phyloP scores from a whole-genome alignment of 257 asterid genomes.

The Leptodermis oblonga region DNA sequence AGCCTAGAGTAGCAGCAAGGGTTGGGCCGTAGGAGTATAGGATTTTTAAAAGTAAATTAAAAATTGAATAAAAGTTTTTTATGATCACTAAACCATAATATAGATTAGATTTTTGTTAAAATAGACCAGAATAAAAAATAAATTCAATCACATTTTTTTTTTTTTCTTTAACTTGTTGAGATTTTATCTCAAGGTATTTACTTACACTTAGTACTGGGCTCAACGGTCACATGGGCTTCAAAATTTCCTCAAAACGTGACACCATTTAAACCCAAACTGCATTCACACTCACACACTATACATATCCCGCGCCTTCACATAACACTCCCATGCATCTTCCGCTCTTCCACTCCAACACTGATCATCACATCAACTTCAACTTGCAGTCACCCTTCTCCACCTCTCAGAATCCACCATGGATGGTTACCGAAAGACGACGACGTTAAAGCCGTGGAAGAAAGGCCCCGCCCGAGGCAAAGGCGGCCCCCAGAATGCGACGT shows the following conservation, averaged over 20 bases:
- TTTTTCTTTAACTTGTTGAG: background rate
- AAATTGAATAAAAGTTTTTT: too few species aligned
- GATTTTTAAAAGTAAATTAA: too few species aligned
- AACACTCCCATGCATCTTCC: conserved; percentile 16
- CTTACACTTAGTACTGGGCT: background rate
- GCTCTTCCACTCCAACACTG: conserved; percentile 11
- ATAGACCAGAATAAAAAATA: too few species aligned
- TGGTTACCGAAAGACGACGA: conserved; percentile 48
- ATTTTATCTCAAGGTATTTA: background rate
- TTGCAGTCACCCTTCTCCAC: background rate
- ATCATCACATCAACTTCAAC: background rate
- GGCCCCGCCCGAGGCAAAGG: conserved; percentile 98
- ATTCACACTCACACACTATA: conserved; percentile 34
- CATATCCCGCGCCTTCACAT: conserved; percentile 49
- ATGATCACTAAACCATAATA: too few species aligned
- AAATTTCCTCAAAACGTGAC: conserved; percentile 61
- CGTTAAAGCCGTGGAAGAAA: conserved; percentile 96
- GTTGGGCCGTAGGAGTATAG: too few species aligned
- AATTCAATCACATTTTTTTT: too few species aligned
- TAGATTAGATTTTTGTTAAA: too few species aligned
- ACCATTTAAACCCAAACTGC: conserved; percentile 55
- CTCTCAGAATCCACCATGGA: conserved; percentile 44
- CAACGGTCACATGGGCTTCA: conserved; percentile 65
- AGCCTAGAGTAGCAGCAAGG: too few species aligned
- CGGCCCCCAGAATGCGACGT: conserved; percentile 84